These are phyloP conservation scores for Scalesia atractyloides DNA, from an alignment of 129 eudicot genomes.

Conservation along the genomic window DNA sequence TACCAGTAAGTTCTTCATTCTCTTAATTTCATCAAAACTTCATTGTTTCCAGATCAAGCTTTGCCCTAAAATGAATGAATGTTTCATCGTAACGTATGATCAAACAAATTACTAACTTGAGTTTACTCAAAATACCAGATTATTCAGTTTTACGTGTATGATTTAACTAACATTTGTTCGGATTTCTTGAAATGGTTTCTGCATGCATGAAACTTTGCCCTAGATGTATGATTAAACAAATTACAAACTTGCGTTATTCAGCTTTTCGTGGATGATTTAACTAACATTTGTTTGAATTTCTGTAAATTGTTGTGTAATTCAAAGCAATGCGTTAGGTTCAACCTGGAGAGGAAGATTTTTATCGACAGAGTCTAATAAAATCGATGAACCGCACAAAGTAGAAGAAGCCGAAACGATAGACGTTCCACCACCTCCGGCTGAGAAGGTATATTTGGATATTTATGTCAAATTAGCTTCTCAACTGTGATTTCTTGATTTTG, in stretches of 20 bases:
- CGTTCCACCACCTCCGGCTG: conserved; percentile 73
- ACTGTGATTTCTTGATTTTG: background rate
- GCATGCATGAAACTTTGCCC: too few relatives aligned
- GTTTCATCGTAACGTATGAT: background rate
- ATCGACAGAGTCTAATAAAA: conserved; percentile 55
- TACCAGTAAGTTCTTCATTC: conserved; percentile 33
- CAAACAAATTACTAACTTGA: conserved; percentile 12
- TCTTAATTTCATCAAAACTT: background rate
- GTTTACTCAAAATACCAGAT: background rate
- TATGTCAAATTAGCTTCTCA: background rate
- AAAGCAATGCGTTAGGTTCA: conserved; percentile 38
- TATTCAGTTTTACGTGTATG: conserved; percentile 12
- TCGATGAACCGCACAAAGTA: conserved; percentile 53
- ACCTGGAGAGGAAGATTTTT: conserved; percentile 54
- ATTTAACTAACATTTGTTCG: conserved; percentile 7
- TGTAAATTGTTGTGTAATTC: conserved; percentile 1
- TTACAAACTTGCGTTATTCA: too few relatives aligned
- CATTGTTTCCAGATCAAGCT: background rate
- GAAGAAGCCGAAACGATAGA: conserved; percentile 82
- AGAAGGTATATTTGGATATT: conserved; percentile 51
- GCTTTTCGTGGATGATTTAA: conserved; percentile 10
- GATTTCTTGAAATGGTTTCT: background rate
- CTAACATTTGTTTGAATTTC: conserved; percentile 1
- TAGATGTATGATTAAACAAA: too few relatives aligned
- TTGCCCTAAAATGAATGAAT: conserved; percentile 6